phyloP scores from a whole-genome alignment of 108 stramenopile species.

The Nannochloropsis oceanica region DNA sequence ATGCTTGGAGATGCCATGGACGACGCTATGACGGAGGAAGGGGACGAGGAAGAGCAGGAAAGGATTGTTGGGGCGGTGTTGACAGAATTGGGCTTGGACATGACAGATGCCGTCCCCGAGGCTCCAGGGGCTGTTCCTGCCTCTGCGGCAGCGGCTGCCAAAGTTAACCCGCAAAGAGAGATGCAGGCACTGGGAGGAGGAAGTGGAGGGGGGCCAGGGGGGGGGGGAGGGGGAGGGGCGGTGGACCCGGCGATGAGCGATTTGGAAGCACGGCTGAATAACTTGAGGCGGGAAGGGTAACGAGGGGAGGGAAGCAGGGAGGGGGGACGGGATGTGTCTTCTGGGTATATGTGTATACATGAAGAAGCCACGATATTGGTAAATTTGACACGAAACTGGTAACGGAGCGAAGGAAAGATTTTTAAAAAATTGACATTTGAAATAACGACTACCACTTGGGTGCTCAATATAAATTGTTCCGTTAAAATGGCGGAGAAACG shows the following conservation, averaged over 20 bases:
- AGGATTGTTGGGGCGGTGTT: slow-evolving; percentile 46
- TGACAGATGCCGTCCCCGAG: slow-evolving; percentile 26
- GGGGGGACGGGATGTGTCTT: neutral
- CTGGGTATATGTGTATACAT: no score
- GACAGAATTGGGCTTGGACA: slow-evolving; percentile 35
- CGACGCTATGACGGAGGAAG: slow-evolving; percentile 75
- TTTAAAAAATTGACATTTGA: no score
- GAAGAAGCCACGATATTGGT: no score
- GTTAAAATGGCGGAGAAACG: no score
- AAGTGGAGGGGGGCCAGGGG: slow-evolving; percentile 2
- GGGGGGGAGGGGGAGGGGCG: slow-evolving; percentile 7
- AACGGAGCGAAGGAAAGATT: no score
- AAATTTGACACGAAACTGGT: no score
- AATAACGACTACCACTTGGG: no score
- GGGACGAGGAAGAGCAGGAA: slow-evolving; percentile 81
- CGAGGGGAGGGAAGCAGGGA: neutral
- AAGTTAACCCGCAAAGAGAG: slow-evolving; percentile 7
- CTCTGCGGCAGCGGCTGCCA: slow-evolving; percentile 3
- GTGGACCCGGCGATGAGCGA: slow-evolving; percentile 39
- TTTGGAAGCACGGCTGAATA: slow-evolving; percentile 41
- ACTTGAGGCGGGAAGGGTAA: slow-evolving; percentile 30
- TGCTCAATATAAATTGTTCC: no score
- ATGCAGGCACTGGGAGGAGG: slow-evolving; percentile 5
- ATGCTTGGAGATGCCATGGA: slow-evolving; percentile 87
- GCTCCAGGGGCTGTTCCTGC: slow-evolving; percentile 18